These are phyloP conservation scores for Scutellaria baicalensis DNA, from an alignment of 257 asterid genomes.

Conservation along the genomic window DNA sequence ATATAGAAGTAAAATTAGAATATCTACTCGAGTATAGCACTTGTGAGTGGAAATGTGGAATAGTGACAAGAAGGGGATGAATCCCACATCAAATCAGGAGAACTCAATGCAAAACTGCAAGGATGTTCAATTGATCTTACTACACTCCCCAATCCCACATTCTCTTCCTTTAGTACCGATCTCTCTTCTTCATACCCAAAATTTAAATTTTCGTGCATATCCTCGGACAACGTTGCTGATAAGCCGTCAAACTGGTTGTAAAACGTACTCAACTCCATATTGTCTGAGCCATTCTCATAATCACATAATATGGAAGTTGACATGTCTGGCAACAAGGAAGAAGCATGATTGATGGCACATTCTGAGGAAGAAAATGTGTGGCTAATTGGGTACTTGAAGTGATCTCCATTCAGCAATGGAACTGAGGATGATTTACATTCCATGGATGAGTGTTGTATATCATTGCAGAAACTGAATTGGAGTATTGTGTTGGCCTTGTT, in stretches of 20 bases:
- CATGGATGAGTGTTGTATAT: conserved; percentile 25
- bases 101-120: not conserved
- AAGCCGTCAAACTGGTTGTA: conserved; percentile 8
- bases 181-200: not conserved
- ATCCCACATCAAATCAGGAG: conserved; percentile 45
- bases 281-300: conserved; percentile 2
- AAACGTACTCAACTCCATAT: not conserved
- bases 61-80: conserved; percentile 70
- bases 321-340: conserved; percentile 55
- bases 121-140: conserved; percentile 27
- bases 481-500: conserved; percentile 21
- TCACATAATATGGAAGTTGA: conserved; percentile 48
- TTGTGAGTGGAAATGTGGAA: conserved; percentile 61
- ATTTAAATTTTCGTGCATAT: conserved; percentile 21
- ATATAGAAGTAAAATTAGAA: not conserved
- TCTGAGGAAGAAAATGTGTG: conserved; percentile 12
- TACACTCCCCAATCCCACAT: conserved; percentile 31
- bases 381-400: conserved; percentile 1
- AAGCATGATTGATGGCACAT: conserved; percentile 34
- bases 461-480: conserved; percentile 28
- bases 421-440: conserved; percentile 5
- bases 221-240: conserved; percentile 1
- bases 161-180: conserved; percentile 1
- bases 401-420: too few relatives aligned
- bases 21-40: conserved; percentile 35